phyloP scores from a whole-genome alignment of 1,139 yeast genomes.

The Yamadazyma conglobata region DNA sequence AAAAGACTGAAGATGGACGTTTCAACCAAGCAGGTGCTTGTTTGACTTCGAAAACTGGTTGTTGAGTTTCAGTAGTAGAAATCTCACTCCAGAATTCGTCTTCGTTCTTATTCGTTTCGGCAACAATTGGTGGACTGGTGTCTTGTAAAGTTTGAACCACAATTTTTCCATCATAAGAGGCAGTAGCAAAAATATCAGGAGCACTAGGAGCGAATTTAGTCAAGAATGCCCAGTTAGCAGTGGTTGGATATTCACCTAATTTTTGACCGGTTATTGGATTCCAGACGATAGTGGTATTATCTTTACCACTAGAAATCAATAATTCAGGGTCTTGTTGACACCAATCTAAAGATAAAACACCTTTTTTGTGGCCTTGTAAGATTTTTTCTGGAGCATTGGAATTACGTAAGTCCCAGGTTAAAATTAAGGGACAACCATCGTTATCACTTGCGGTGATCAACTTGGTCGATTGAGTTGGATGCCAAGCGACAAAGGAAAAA shows the following conservation, averaged over 20 bases:
- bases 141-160: conserved; percentile 86
- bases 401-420: conserved; percentile 93
- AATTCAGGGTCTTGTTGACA: conserved; percentile 77
- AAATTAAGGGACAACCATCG: conserved; percentile 75
- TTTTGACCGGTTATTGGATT: conserved; percentile 71
- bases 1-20: conserved; percentile 70
- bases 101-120: conserved; percentile 48
- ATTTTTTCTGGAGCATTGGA: conserved; percentile 82
- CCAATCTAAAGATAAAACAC: conserved; percentile 92
- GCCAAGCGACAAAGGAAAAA: conserved; percentile 79
- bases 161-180: conserved; percentile 89
- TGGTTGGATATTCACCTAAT: conserved; percentile 84
- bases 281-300: conserved; percentile 86
- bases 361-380: conserved; percentile 79
- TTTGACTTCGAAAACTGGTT: conserved; percentile 59
- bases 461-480: conserved; percentile 78
- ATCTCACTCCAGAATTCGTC: conserved; percentile 84
- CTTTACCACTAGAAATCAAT: conserved; percentile 86
- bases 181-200: conserved; percentile 90
- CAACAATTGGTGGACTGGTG: conserved; percentile 53
- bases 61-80: conserved; percentile 71
- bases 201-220: conserved; percentile 81
- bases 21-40: conserved; percentile 93
- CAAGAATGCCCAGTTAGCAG: conserved; percentile 92
- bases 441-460: conserved; percentile 84